phyloP scores from a whole-genome alignment of 768 basidiomycete genomes.

The Tulasnella calospora region DNA sequence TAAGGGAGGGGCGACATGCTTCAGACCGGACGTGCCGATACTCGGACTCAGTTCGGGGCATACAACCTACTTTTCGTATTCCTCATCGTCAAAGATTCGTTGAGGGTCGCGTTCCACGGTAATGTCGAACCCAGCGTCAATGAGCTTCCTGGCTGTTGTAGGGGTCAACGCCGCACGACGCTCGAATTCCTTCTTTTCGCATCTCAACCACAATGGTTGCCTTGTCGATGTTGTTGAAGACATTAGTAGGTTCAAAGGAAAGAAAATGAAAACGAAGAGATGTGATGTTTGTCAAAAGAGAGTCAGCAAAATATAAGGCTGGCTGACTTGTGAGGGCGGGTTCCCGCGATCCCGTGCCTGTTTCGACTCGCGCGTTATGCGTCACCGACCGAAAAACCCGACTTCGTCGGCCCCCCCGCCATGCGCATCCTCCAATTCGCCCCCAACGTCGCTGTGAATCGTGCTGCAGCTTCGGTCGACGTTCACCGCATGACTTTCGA shows the following conservation, averaged over 20 bases:
- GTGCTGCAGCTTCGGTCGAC: neutral
- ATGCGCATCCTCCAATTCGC: neutral
- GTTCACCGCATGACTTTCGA: neutral
- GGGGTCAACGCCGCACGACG: conserved; percentile 90
- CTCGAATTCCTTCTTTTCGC: conserved; percentile 95
- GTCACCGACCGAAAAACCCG: neutral
- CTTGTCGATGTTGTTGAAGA: conserved; percentile 22
- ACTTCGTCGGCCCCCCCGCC: neutral
- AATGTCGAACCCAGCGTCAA: conserved; percentile 86
- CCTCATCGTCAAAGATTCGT: conserved; percentile 87
- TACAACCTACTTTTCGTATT: conserved; percentile 79
- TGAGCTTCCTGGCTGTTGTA: conserved; percentile 77
- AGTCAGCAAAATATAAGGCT: neutral
- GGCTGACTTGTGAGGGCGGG: neutral
- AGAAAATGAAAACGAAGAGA: neutral
- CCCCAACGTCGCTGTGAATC: neutral
- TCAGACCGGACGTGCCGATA: neutral
- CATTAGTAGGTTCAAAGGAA: neutral
- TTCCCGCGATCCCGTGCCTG: conserved; percentile 1
- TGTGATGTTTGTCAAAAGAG: neutral
- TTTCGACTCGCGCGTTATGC: neutral
- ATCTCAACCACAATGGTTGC: conserved; percentile 80
- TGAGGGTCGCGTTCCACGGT: conserved; percentile 89
- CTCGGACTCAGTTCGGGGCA: neutral
- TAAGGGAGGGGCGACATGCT: conserved; percentile 36